Base-by-base conservation (phyloP, 305 asterid species). In the Withania somnifera region DNA sequence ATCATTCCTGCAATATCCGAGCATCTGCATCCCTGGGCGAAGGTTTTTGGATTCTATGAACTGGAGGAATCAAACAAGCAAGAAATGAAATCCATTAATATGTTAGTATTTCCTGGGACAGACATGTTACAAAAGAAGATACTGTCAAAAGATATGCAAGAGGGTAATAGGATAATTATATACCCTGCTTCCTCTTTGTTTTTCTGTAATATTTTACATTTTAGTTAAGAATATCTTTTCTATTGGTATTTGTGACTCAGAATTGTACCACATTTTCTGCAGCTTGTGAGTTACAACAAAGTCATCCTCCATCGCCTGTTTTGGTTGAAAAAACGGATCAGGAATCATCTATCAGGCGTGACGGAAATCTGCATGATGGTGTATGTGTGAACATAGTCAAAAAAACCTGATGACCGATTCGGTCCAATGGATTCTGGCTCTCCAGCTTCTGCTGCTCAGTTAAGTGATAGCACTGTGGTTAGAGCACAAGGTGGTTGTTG, bases 71-170 rank as follows among this genome's bases (percentile, higher is more conserved):
- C 84, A 26, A 85, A 89, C 85, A 91, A 90, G 91, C 90, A 88
- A 87, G 94, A 91, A 80, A 90, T 89, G 80, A 95, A 88, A 82
- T 87, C 95, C 69, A 81, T 91, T 82, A 95, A 90, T 86, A 90
- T 95, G 95, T 82, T 95, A 90, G 97, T 92, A 69, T 95, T 95
- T 87, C 98, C 98, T 1, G 97, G 95, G 82, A 91, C 94, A 20
- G 97, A 89, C 88, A 90, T 95, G 98, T 86, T 95, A 88, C 97
- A 88, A 87, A 95, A 95, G 86, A 89, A 77, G 77, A 84, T 95
- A 66, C 77, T 73, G 79, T 86, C 87, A 87, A 90, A 81, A 78
- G 91, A 86, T 77, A 64, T 64, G 52, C 71, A 87, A 22, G 91
- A 87, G 77, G 96, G 97, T 91, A 86, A 85, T 38, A 11, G 34